Evolutionary conservation across 1,139 yeast genomes (phyloP), one percentile per base, ranked within the genome.

Genomic region (Suhomyces maxii): DNA sequence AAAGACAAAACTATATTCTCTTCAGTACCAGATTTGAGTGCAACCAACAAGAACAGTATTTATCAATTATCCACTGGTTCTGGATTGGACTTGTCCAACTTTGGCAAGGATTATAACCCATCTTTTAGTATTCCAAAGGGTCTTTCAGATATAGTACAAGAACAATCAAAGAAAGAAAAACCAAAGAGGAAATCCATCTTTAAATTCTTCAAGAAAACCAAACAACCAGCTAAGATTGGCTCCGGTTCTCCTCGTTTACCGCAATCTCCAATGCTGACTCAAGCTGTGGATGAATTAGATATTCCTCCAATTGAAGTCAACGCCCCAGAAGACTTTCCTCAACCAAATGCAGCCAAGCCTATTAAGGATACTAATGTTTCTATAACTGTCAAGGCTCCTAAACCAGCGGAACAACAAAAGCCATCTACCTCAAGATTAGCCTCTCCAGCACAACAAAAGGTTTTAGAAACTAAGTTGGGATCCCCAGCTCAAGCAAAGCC

Each of bases 61-160:
- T 70, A 64, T 49, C 59, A 62, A 44, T 56, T 68, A 40, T 57
- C 71, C n/a, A 56, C 68, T 39, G 76, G 77, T 2, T 73, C 79
- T 23, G 71, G 69, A 8, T 58, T 75, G 43, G 77, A 74, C 56
- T 63, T 75, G 39, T 53, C 66, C 14, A 71, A 71, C 48, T 75
- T 75, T 55, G 80, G 80, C n/a, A 65, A 66, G 46, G 59, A 52
- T 44, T 59, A 73, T 53, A 65, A 66, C 46, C 80, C 80, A n/a
- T 64, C 76, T 0, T 74, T 71, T 45, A 55, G 57, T 41, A 46
- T 55, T 14, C 52, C 53, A 9, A 51, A 53, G 38, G 59, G 55
- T 10, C 50, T 60, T 34, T 49, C 57, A 6, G 62, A 56, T 10
- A 39, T 54, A 13, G 36, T 48, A 6, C 42, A 54, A 18, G 55